Evolutionary conservation across 495 filamentous ascomycete genomes (phyloP).

Genomic region (Penicillium crystallinum): DNA sequence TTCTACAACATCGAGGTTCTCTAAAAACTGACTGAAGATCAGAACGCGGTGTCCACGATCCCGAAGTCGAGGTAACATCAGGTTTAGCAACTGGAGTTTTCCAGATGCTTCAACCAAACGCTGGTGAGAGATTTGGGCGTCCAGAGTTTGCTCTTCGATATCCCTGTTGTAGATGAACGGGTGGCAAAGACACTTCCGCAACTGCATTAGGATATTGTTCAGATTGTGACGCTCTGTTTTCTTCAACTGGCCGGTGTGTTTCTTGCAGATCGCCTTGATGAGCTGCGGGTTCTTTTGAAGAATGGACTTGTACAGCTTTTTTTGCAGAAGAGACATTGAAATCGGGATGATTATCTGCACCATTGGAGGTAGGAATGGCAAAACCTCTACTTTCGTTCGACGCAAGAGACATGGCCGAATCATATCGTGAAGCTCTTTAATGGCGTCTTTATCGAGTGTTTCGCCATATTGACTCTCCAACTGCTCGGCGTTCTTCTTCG

Average conservation of each 20-base stretch:
- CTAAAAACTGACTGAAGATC: conserved; percentile 94
- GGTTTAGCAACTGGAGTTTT: conserved; percentile 79
- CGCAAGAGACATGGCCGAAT: conserved; percentile 79
- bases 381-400: conserved; percentile 82
- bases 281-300: conserved; percentile 81
- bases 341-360: conserved; percentile 92
- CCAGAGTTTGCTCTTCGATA: conserved; percentile 72
- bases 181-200: conserved; percentile 91
- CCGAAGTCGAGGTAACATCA: conserved; percentile 86
- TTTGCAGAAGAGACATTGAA: conserved; percentile 86
- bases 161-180: conserved; percentile 86
- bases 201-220: conserved; percentile 91
- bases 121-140: conserved; percentile 52
- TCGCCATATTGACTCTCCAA: conserved; percentile 70
- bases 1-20: conserved; percentile 83
- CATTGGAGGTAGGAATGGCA: conserved; percentile 87
- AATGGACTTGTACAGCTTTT: conserved; percentile 92
- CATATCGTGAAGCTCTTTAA: conserved; percentile 71
- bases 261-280: conserved; percentile 78
- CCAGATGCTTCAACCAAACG: conserved; percentile 88
- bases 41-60: conserved; percentile 88
- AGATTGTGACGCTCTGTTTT: conserved; percentile 67
- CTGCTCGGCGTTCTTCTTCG: conserved; percentile 56
- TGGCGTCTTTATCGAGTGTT: conserved; percentile 70
- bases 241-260: conserved; percentile 50